A percentile compares a stretch with the other conserved stretches of the same genome.
Conservation (phyloP, 106 monocot species). For the Alisma plantagoaquatica region DNA sequence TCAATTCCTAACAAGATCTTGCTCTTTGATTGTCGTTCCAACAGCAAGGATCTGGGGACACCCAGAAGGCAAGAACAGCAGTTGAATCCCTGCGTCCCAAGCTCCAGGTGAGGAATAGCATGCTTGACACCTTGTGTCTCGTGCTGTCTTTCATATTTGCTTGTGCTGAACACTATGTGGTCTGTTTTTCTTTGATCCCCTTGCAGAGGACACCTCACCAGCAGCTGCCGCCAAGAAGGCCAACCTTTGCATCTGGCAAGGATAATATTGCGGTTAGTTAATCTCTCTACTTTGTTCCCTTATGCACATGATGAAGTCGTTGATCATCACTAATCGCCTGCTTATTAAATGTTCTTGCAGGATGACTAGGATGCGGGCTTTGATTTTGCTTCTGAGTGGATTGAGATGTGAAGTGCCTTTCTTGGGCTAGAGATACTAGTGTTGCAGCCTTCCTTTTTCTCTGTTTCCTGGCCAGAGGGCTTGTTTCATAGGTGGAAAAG, state of each 20-base stretch:
- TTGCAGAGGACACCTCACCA: slow-evolving; percentile 68
- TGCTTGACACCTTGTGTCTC: not conserved
- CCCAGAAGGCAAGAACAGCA: slow-evolving; percentile 25
- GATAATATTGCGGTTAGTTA: slow-evolving; percentile 10
- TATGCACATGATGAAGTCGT: not conserved
- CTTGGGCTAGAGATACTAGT: too few species aligned
- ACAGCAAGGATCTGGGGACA: slow-evolving; percentile 44
- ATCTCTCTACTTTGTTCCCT: not conserved
- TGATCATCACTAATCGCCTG: not conserved
- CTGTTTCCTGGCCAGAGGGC: too few species aligned
- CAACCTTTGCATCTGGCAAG: slow-evolving; percentile 38
- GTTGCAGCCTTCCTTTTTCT: too few species aligned
- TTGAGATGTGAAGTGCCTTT: too few species aligned
- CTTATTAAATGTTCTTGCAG: too few species aligned
- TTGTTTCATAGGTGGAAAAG: too few species aligned
- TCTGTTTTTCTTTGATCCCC: not conserved
- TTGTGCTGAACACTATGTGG: not conserved
- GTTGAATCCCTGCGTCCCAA: slow-evolving; percentile 74
- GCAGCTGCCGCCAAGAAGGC: slow-evolving; percentile 67
- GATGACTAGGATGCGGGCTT: slow-evolving; percentile 5
- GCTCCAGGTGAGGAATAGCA: slow-evolving; percentile 45
- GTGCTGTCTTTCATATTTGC: not conserved
- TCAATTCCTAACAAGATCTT: not conserved
- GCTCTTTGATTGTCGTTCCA: not conserved
- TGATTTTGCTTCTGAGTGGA: too few species aligned